A percentile compares a stretch with the other conserved stretches of the same genome.
Evolutionary conservation across 495 filamentous ascomycete species (phyloP).

Genomic region (Hyaloscypha hepaticicola): DNA sequence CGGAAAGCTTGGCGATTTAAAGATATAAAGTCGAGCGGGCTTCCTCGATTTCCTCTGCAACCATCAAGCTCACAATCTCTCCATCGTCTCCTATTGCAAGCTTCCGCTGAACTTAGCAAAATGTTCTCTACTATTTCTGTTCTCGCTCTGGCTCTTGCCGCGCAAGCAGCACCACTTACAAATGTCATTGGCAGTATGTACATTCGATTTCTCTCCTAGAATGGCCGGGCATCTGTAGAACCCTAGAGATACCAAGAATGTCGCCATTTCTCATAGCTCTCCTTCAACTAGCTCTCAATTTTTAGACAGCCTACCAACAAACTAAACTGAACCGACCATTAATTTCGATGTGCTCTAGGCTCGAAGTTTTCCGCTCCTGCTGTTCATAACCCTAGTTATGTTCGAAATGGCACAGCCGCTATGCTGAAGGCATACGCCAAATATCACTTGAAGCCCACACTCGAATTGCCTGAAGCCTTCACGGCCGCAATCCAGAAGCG

Average conservation of each 20-base stretch:
- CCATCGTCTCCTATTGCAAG: constrained; percentile 1
- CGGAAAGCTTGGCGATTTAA: background rate
- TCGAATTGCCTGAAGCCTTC: constrained; percentile 15
- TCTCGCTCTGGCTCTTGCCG: constrained; percentile 20
- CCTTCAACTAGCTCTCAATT: no score
- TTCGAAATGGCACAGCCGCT: constrained; percentile 33
- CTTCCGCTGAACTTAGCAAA: background rate
- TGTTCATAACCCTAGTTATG: constrained; percentile 23
- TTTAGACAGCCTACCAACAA: no score
- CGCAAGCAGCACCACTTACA: constrained; percentile 21
- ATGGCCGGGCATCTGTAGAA: no score
- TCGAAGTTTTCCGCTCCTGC: constrained; percentile 24
- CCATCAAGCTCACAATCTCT: constrained; percentile 7
- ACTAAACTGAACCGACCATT: background rate
- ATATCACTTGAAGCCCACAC: constrained; percentile 24
- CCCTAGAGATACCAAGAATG: no score
- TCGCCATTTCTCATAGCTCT: no score
- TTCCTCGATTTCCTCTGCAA: constrained; percentile 8
- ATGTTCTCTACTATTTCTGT: constrained; percentile 28
- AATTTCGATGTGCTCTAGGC: background rate
- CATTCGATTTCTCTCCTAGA: no score
- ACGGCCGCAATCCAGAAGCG: constrained; percentile 21
- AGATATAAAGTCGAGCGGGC: constrained; percentile 15
- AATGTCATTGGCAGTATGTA: background rate
- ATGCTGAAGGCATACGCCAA: constrained; percentile 32